Conservation (phyloP, 2,329 filamentous ascomycete genomes). For the Trichothecium sympodiale region DNA sequence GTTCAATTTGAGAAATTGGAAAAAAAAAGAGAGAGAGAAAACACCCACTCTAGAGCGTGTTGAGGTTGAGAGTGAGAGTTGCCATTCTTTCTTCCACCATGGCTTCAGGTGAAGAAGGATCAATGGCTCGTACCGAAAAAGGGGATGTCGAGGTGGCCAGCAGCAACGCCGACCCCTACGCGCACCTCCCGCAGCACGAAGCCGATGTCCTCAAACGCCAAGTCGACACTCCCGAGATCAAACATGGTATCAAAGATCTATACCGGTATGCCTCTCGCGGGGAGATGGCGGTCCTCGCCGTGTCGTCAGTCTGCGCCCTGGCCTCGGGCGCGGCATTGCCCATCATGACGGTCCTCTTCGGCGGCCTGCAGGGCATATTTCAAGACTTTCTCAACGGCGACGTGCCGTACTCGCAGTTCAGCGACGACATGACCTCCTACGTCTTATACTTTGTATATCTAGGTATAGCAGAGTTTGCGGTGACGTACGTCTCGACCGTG, state of each 20-base stretch:
- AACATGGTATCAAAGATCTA: constrained; percentile 52
- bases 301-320: constrained; percentile 55
- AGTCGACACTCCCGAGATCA: constrained; percentile 51
- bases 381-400: constrained; percentile 43
- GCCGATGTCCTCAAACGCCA: constrained; percentile 57
- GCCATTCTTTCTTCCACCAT: too few species aligned
- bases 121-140: too few species aligned
- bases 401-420: neutral
- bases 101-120: too few species aligned
- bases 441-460: constrained; percentile 74
- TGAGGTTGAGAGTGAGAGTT: too few species aligned
- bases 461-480: constrained; percentile 62
- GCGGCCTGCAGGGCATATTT: constrained; percentile 62
- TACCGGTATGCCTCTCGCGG: constrained; percentile 59
- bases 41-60: too few species aligned
- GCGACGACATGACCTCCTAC: constrained; percentile 1
- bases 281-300: constrained; percentile 51
- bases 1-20: too few species aligned
- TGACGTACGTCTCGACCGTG: constrained; percentile 63
- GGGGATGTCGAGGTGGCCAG: too few species aligned
- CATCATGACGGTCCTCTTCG: constrained; percentile 74
- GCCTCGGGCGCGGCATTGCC: constrained; percentile 67
- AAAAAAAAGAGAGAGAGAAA: too few species aligned
- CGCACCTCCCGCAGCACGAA: constrained; percentile 31
- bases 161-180: too few species aligned